Base-by-base conservation (phyloP, 169 alveolate species). In the Babesia bovis region DNA sequence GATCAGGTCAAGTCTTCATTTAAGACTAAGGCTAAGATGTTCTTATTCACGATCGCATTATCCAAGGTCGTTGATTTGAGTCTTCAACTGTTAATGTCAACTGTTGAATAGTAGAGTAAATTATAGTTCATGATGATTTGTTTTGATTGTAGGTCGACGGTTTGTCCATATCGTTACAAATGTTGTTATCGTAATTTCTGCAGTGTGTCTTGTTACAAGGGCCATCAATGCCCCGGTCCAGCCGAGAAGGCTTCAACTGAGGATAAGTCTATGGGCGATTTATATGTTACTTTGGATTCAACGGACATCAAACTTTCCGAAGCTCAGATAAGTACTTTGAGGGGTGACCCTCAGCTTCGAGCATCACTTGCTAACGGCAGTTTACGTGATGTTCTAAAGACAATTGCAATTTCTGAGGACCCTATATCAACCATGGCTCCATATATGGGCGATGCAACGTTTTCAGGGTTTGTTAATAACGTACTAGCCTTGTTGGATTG, bases 161-260 rank as follows among this genome's bases (percentile, higher is more conserved):
- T 5, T n/a, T 58, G 77, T 10, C 38, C 44, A 7, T 78, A 78
- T 60, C 74, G 82, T 21, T 78, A 45, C 63, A 78, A 78, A 66
- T 78, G 87, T 55, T 78, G 87, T 45, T 44, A 56, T 23, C 49
- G 21, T 19, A 32, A 42, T 26, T 78, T 78, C 57, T 78, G 87
- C 77, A 51, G 81, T 7, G 61, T 78, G 15, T 21, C 59, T 50
- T 78, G 87, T 44, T 78, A 61, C 67, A 56, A 68, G 59, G n/a
- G 7, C 19, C 87, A 78, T 26, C 36, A 36, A 21, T 78, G 87
- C 71, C 17, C 73, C 4, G 41, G 42, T 5, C 17, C 5, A 3
- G 33, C 0, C 1, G 32, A 26, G 2, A 21, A n/a, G 0, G 55
- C 55, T 7, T 9, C 42, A 5, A 47, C 60, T 13, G 61, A 49